phyloP scores from a whole-genome alignment of 2,329 filamentous ascomycete species.

The Tolypocladium tundrense region DNA sequence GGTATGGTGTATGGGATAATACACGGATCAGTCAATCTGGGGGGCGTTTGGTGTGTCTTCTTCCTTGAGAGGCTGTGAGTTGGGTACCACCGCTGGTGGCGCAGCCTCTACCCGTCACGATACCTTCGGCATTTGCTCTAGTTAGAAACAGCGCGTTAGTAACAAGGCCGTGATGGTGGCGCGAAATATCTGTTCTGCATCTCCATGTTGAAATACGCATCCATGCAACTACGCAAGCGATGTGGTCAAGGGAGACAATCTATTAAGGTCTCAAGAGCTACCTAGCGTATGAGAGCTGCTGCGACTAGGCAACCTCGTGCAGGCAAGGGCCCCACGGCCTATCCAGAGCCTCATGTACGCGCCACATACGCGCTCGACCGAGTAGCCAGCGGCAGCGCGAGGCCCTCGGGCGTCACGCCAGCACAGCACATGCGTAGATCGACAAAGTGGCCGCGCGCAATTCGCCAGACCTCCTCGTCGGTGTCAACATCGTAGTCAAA shows the following conservation, averaged over 20 bases:
- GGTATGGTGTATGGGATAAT: neutral
- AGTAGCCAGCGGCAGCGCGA: neutral
- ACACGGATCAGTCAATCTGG: neutral
- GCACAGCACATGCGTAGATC: neutral
- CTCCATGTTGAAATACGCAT: neutral
- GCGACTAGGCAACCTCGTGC: neutral
- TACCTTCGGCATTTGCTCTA: neutral
- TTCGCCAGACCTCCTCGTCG: neutral
- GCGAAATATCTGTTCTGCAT: neutral
- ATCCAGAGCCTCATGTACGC: neutral
- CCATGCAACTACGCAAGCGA: neutral
- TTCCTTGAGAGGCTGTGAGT: neutral
- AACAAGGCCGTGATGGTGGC: neutral
- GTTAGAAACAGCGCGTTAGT: neutral
- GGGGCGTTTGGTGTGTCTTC: neutral
- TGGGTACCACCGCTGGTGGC: neutral
- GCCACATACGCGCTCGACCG: neutral
- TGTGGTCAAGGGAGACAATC: neutral
- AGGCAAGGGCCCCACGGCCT: neutral
- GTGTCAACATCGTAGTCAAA: constrained; percentile 3
- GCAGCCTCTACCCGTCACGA: neutral
- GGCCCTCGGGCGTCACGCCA: neutral
- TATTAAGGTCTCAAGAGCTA: neutral
- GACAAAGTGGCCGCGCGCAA: neutral
- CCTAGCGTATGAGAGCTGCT: neutral